Base-by-base conservation (phyloP, 495 filamentous ascomycete genomes). In the Penicillium arizonense region DNA sequence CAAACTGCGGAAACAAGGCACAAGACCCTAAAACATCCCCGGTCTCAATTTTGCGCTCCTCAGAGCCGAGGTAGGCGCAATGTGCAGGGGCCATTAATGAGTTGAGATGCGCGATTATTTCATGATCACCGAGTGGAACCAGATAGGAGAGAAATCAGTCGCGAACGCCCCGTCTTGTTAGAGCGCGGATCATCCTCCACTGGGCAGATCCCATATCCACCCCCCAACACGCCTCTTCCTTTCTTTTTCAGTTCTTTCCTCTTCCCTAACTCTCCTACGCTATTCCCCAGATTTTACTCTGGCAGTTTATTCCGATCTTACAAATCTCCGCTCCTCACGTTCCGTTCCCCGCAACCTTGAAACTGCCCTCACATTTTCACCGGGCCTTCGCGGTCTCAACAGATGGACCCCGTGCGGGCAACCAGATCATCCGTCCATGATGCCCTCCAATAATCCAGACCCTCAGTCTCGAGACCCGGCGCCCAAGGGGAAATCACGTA, bases 401-500 rank as follows among this genome's bases (percentile, higher is more conserved):
- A 16, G 34, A 53, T 53, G 63, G 52, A 58, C 23, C 47, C 50
- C 49, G 44, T 47, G 39, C 47, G 52, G 53, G 55, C 47, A 20
- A 16, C 39, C 44, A 41, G 41, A 45, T 35, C 37, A 41, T 43
- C 56, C 37, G 35, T 48, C 21, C 39, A 59, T 39, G 24, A 64
- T 64, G 61, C 14, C 51, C 44, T 40, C 52, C 45, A 53, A 67
- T 46, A 57, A 39, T 48, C 28, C 43, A 36, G 46, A 45, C 24
- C 43, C 36, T 23, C 39, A 35, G 36, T 16, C 47, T 9, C 59
- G 42, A 56, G 65, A 69, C 18, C 53, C 66, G 11, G 34, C 59
- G 41, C 44, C 67, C 7, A 62, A 64, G 45, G 60, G 51, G 16
- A 69, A 67, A 58, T 47, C 57, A 38, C 65, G 67, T 50, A 68